phyloP scores from a whole-genome alignment of 805 yeast species.

The Sugiyamaella qingdaonensis region DNA sequence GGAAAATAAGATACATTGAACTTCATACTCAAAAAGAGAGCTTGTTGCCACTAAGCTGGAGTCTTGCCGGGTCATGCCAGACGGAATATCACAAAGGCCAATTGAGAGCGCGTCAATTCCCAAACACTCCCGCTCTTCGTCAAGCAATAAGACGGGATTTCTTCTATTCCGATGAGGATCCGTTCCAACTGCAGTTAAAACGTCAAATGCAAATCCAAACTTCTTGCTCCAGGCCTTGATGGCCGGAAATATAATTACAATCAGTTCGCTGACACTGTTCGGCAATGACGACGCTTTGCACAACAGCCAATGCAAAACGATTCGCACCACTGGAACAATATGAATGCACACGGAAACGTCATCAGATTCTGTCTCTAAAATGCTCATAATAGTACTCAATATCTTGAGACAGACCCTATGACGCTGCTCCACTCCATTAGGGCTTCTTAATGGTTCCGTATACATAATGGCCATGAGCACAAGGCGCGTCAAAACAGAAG shows the following conservation, averaged over 20 bases:
- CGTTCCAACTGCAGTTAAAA: conserved; percentile 12
- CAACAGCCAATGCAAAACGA: no score
- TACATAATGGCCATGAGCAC: conserved; percentile 23
- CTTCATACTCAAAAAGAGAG: conserved; percentile 2
- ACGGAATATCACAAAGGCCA: conserved; percentile 17
- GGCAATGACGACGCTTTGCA: no score
- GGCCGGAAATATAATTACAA: neutral
- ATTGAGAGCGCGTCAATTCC: conserved; percentile 12
- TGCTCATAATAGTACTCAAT: neutral
- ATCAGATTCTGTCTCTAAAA: no score
- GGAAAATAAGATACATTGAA: conserved; percentile 15
- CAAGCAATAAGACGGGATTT: conserved; percentile 4
- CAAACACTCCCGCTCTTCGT: conserved; percentile 18
- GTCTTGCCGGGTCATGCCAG: conserved; percentile 5
- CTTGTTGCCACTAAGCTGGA: neutral
- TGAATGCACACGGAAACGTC: no score
- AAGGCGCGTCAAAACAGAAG: conserved; percentile 24
- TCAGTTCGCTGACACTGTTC: neutral
- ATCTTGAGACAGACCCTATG: neutral
- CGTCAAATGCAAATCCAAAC: conserved; percentile 16
- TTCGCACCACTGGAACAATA: no score
- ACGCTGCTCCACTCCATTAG: conserved; percentile 2
- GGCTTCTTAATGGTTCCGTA: neutral
- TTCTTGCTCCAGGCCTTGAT: conserved; percentile 1
- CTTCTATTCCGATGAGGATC: conserved; percentile 3